A percentile compares a stretch with the other conserved stretches of the same genome.
These are phyloP conservation scores for Penicillium pancosmium DNA, from an alignment of 495 filamentous ascomycete genomes.

Conservation along the genomic window DNA sequence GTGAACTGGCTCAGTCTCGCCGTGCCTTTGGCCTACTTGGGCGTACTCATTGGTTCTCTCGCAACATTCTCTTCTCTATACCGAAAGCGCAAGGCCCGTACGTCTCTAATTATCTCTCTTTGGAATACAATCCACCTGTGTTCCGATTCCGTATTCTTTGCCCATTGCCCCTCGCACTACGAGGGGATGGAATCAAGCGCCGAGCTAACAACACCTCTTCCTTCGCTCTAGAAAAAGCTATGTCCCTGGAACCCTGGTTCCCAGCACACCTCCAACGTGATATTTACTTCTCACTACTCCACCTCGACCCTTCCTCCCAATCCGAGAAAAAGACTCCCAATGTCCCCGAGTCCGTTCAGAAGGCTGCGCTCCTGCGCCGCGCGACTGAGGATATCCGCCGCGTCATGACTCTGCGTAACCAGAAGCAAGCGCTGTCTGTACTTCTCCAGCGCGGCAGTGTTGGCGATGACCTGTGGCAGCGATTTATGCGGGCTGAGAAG, in stretches of 20 bases:
- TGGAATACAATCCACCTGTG: neutral
- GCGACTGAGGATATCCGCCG: slow-evolving; percentile 90
- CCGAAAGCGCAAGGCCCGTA: slow-evolving; percentile 88
- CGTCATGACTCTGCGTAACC: slow-evolving; percentile 79
- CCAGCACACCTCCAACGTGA: slow-evolving; percentile 85
- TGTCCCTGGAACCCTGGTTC: slow-evolving; percentile 89
- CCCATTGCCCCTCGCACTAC: neutral
- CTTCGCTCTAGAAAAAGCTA: slow-evolving; percentile 61
- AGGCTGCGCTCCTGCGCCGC: slow-evolving; percentile 86
- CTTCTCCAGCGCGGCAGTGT: slow-evolving; percentile 88
- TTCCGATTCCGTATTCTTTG: neutral
- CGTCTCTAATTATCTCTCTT: slow-evolving; percentile 32
- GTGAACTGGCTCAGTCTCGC: slow-evolving; percentile 76
- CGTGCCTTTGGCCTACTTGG: slow-evolving; percentile 84
- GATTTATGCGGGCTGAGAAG: slow-evolving; percentile 88
- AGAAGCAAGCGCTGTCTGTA: slow-evolving; percentile 81
- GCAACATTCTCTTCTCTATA: slow-evolving; percentile 91
- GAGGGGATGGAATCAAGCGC: neutral
- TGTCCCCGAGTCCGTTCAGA: slow-evolving; percentile 82
- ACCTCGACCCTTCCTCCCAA: slow-evolving; percentile 69
- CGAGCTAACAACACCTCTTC: neutral
- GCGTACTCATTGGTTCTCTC: slow-evolving; percentile 82
- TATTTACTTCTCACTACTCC: slow-evolving; percentile 89
- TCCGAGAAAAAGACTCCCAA: slow-evolving; percentile 69
- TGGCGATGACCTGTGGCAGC: slow-evolving; percentile 94